Evolutionary conservation across 768 basidiomycete species (phyloP).

Genomic region (Russula dissimulans): DNA sequence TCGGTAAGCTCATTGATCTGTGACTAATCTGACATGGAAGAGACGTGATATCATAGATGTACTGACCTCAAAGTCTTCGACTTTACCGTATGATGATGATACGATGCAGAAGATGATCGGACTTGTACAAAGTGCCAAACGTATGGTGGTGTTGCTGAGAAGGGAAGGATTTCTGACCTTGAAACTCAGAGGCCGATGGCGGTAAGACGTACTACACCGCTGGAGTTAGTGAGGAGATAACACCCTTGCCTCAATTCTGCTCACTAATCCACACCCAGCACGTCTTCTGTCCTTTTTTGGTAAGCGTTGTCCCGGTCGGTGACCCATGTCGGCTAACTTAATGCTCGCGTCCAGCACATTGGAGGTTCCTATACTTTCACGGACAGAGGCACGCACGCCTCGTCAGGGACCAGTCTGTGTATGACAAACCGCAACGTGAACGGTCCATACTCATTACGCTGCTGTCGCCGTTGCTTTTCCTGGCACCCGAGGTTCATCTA

Average conservation of each 20-base stretch:
- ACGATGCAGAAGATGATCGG: conserved; percentile 1
- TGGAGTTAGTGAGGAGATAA: not conserved
- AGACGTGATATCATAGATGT: not conserved
- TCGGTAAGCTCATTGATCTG: conserved; percentile 26
- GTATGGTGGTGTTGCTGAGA: not conserved
- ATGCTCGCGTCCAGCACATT: not conserved
- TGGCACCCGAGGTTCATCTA: conserved; percentile 8
- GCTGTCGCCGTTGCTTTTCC: conserved; percentile 6
- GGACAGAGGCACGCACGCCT: conserved; percentile 8
- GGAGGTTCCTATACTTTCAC: conserved; percentile 13
- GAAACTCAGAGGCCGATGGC: not conserved
- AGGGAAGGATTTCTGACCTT: not conserved
- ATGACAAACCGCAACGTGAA: not conserved
- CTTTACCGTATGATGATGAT: conserved; percentile 10
- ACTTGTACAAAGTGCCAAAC: conserved; percentile 4
- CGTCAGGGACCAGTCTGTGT: not conserved
- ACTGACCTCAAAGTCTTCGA: conserved; percentile 10
- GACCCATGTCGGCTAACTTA: not conserved
- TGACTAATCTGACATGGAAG: not conserved
- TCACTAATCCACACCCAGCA: not conserved
- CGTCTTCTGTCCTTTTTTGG: conserved; percentile 10
- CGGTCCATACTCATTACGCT: conserved; percentile 8
- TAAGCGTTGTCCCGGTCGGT: not conserved
- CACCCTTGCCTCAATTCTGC: not conserved
- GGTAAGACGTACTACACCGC: conserved; percentile 1